Evolutionary conservation across 768 basidiomycete genomes (phyloP).

Genomic region (Termitomyces sp.): DNA sequence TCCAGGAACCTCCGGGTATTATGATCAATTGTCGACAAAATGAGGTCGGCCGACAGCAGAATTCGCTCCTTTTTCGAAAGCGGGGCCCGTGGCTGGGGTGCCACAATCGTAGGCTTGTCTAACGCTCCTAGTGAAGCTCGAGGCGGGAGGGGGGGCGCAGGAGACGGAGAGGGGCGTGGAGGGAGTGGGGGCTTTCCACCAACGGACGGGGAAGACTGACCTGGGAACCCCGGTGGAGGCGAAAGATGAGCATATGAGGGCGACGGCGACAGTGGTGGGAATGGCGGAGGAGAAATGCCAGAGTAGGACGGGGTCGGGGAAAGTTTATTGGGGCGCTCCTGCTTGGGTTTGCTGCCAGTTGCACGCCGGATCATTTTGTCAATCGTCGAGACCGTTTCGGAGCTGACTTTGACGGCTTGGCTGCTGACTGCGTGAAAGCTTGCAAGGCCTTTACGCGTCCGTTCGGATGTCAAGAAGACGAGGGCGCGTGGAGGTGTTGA

Average conservation of each 20-base stretch:
- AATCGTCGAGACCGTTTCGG: conserved; percentile 59
- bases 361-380: conserved; percentile 59
- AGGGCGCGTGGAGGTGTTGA: conserved; percentile 41
- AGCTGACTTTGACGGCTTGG: conserved; percentile 64
- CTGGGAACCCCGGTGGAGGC: conserved; percentile 19
- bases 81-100: conserved; percentile 21
- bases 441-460: conserved; percentile 55
- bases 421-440: conserved; percentile 64
- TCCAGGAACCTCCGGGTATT: conserved; percentile 54
- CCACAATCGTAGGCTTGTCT: conserved; percentile 2
- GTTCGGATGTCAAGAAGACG: conserved; percentile 59
- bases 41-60: conserved; percentile 63
- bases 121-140: conserved; percentile 21
- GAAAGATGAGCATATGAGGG: conserved; percentile 16
- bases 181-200: conserved; percentile 31
- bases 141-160: conserved; percentile 35
- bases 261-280: conserved; percentile 22
- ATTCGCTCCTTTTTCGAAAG: conserved; percentile 47
- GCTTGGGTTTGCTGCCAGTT: conserved; percentile 45
- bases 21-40: conserved; percentile 62
- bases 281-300: not conserved
- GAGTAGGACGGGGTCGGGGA: conserved; percentile 8
- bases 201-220: conserved; percentile 3
- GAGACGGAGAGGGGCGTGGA: conserved; percentile 29
- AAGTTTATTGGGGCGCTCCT: conserved; percentile 12